These are phyloP conservation scores for Tricholoma bakamatsutake DNA, from an alignment of 768 basidiomycete species.

Conservation along the genomic window DNA sequence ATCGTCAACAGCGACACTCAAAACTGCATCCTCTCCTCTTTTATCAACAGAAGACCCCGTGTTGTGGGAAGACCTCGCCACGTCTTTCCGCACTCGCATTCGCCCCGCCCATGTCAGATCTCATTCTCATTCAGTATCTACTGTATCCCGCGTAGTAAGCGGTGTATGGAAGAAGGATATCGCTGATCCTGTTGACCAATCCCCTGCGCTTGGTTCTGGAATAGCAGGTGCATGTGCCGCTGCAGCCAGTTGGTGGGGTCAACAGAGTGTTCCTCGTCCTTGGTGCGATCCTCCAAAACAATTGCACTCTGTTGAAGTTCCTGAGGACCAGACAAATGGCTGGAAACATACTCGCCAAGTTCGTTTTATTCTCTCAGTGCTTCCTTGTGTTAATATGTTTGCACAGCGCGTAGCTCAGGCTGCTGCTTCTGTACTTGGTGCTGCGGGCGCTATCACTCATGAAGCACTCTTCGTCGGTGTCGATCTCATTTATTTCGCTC, in stretches of 20 bases:
- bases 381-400: not conserved
- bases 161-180: not conserved
- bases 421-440: constrained; percentile 35
- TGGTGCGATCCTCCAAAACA: constrained; percentile 26
- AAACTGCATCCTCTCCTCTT: not conserved
- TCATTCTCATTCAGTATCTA: not conserved
- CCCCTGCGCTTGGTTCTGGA: not conserved
- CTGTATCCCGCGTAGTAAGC: not conserved
- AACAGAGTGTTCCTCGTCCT: constrained; percentile 11
- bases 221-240: not conserved
- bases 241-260: not conserved
- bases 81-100: not conserved
- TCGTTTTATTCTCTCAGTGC: not conserved
- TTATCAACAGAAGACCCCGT: not conserved
- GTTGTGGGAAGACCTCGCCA: not conserved
- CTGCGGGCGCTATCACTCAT: constrained; percentile 34
- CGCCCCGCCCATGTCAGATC: not conserved
- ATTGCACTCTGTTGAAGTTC: constrained; percentile 22
- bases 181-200: too few relatives aligned
- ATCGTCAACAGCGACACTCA: not conserved
- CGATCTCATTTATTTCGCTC: constrained; percentile 42
- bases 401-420: constrained; percentile 31
- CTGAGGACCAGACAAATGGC: constrained; percentile 34
- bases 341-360: constrained; percentile 32
- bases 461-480: constrained; percentile 37